Conservation (phyloP, 352 stramenopile genomes). For the Globisporangium sylvaticum region DNA sequence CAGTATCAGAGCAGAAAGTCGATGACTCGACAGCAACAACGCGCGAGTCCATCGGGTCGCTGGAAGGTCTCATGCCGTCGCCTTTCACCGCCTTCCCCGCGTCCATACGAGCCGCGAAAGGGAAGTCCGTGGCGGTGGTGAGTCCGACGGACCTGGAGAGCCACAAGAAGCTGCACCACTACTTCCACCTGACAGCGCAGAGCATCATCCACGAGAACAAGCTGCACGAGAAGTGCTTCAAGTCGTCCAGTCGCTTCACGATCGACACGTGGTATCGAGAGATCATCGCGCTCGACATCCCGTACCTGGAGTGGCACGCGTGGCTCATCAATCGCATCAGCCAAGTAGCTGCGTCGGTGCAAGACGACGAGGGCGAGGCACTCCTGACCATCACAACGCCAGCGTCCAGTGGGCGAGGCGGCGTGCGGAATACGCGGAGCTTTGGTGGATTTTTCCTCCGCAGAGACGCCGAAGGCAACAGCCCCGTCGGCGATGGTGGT, state of each 20-base stretch:
- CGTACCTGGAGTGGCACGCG: conserved; percentile 75
- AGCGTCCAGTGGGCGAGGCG: neutral
- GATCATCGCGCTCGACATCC: conserved; percentile 57
- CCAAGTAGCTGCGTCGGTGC: conserved; percentile 45
- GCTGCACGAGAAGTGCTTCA: conserved; percentile 73
- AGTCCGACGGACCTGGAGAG: conserved; percentile 62
- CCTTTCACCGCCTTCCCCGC: conserved; percentile 38
- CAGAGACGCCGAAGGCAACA: conserved; percentile 6
- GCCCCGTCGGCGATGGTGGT: neutral
- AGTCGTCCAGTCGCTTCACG: conserved; percentile 75
- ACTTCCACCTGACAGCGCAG: conserved; percentile 82
- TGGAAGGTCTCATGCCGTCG: conserved; percentile 13
- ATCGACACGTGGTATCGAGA: conserved; percentile 86
- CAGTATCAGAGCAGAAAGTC: neutral
- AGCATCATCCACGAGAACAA: conserved; percentile 88
- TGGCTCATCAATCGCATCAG: conserved; percentile 86
- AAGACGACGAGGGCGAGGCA: conserved; percentile 25
- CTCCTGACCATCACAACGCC: conserved; percentile 11
- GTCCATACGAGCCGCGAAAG: conserved; percentile 28
- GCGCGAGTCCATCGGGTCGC: neutral
- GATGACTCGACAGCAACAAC: neutral
- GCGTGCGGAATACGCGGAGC: neutral
- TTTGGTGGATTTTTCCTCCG: conserved; percentile 14
- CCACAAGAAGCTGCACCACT: conserved; percentile 83
- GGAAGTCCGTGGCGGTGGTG: conserved; percentile 27